These are phyloP conservation scores for Trametes villosa DNA, from an alignment of 768 basidiomycete species.

Conservation along the genomic window DNA sequence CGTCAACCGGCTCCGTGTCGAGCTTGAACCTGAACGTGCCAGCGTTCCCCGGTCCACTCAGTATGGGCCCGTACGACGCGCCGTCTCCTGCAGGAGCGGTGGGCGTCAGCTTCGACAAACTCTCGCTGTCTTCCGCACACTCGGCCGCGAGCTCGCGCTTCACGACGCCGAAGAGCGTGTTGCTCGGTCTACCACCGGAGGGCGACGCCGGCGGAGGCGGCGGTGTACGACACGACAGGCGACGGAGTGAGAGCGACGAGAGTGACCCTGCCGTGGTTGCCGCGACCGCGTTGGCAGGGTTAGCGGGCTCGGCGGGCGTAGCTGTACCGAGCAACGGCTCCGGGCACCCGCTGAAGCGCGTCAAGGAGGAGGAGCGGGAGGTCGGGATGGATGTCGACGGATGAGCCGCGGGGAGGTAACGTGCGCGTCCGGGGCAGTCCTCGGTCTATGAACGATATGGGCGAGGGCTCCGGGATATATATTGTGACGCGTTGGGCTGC, in stretches of 20 bases:
- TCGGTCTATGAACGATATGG: too few species aligned
- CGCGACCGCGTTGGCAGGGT: constrained; percentile 26
- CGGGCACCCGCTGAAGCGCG: constrained; percentile 8
- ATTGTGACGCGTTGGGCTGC: too few species aligned
- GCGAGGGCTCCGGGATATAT: too few species aligned
- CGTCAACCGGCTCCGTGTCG: constrained; percentile 15
- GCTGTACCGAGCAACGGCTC: neutral
- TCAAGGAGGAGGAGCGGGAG: constrained; percentile 24
- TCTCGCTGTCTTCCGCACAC: constrained; percentile 24
- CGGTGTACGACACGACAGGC: constrained; percentile 7
- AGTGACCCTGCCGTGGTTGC: constrained; percentile 25
- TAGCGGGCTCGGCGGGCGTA: constrained; percentile 15
- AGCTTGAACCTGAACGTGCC: constrained; percentile 12
- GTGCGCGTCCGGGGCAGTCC: neutral
- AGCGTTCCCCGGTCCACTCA: constrained; percentile 23
- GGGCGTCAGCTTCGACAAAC: constrained; percentile 27
- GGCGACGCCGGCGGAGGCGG: constrained; percentile 19
- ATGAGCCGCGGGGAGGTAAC: neutral
- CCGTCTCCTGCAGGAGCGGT: constrained; percentile 20
- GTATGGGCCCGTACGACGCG: constrained; percentile 19
- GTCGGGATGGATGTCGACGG: constrained; percentile 22
- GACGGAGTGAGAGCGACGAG: constrained; percentile 23
- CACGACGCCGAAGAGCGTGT: constrained; percentile 28
- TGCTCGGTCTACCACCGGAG: constrained; percentile 28
- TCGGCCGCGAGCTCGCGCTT: constrained; percentile 27